Conservation (phyloP, 441 rosid species). For the Breynia disticha region DNA sequence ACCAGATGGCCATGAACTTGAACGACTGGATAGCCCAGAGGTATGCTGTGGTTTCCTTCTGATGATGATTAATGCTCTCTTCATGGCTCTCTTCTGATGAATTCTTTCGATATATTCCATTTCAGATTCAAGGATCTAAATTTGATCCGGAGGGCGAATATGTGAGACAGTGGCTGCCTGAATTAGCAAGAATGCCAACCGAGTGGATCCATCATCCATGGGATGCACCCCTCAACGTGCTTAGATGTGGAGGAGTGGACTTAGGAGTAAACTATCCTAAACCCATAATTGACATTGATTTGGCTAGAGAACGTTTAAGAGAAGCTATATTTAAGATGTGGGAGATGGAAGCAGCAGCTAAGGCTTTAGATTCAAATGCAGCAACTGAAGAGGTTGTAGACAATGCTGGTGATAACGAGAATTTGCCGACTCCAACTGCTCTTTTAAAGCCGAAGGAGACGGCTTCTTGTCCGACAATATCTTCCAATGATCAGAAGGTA, state of each 20-base stretch:
- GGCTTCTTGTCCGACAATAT: slow-evolving; percentile 32
- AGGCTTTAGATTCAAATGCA: slow-evolving; percentile 24
- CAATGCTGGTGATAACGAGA: slow-evolving; percentile 37
- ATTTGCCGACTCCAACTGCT: slow-evolving; percentile 28
- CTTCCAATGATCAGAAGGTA: slow-evolving; percentile 77
- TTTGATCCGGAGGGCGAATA: slow-evolving; percentile 82
- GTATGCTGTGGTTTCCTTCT: slow-evolving; percentile 20
- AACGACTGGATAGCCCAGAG: slow-evolving; percentile 78
- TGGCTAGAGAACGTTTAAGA: slow-evolving; percentile 50
- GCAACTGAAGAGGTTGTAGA: slow-evolving; percentile 59
- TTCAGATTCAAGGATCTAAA: slow-evolving; percentile 74
- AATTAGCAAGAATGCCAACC: slow-evolving; percentile 73
- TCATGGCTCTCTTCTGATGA: neutral
- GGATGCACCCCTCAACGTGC: slow-evolving; percentile 62
- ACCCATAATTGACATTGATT: slow-evolving; percentile 65
- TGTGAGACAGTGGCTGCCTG: slow-evolving; percentile 85
- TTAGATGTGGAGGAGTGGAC: slow-evolving; percentile 72
- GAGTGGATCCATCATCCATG: slow-evolving; percentile 96
- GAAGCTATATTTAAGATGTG: slow-evolving; percentile 78
- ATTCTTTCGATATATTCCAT: slow-evolving; percentile 10
- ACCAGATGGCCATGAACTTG: slow-evolving; percentile 87
- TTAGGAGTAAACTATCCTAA: slow-evolving; percentile 67
- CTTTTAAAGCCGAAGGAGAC: slow-evolving; percentile 31
- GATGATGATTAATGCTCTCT: neutral
- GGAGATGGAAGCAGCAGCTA: slow-evolving; percentile 56